phyloP scores from a whole-genome alignment of 192 early-diverging fungal species.

The Podila minutissima region DNA sequence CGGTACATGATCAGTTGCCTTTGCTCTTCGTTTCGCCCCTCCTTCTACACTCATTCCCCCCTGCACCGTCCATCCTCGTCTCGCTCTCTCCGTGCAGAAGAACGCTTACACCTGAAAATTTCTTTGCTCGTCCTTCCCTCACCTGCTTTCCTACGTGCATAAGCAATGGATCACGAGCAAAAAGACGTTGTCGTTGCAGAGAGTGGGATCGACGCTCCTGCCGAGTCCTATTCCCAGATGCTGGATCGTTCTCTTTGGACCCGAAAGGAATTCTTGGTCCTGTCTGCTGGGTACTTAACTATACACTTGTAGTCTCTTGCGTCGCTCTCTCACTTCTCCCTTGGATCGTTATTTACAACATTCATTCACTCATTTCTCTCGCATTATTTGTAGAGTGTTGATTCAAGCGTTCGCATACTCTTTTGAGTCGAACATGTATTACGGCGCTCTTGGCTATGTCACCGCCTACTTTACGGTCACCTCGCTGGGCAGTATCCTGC shows the following conservation, averaged over 20 bases:
- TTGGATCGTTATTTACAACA: background rate
- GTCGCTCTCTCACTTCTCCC: background rate
- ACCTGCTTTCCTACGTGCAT: no score
- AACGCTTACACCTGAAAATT: no score
- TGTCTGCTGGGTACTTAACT: slow-evolving; percentile 8
- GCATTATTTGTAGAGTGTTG: background rate
- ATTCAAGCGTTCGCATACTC: slow-evolving; percentile 1
- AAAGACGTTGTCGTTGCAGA: slow-evolving; percentile 2
- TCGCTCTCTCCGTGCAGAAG: no score
- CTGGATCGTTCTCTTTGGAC: slow-evolving; percentile 17
- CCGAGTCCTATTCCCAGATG: slow-evolving; percentile 11
- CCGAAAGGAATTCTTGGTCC: slow-evolving; percentile 3
- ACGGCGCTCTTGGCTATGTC: background rate
- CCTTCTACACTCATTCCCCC: no score
- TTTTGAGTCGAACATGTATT: background rate
- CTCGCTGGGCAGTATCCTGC: slow-evolving; percentile 4
- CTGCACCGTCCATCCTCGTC: no score
- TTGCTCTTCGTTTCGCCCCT: no score
- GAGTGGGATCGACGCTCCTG: background rate
- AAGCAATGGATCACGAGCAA: slow-evolving; percentile 6
- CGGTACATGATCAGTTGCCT: no score
- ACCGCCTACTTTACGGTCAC: background rate
- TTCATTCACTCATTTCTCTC: background rate
- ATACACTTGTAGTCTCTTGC: background rate
- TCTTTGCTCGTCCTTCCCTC: no score